Evolutionary conservation across 164 flowering plant species (phyloP).

Genomic region (Annona squamosa): DNA sequence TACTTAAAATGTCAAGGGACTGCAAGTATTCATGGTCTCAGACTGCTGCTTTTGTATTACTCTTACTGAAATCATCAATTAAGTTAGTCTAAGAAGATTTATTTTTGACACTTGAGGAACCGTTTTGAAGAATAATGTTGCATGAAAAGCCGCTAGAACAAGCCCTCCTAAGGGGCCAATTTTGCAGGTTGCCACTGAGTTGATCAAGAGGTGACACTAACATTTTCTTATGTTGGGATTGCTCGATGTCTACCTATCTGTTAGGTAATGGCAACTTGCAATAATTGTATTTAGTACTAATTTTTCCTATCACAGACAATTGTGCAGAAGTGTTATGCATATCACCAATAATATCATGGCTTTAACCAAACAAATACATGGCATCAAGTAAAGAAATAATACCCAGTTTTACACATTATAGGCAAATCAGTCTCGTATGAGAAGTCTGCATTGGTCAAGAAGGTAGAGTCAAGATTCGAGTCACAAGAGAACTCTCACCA

Average conservation of each 20-base stretch:
- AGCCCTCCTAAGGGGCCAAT: background rate
- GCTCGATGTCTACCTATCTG: too few species aligned
- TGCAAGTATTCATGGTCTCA: background rate
- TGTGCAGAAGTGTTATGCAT: background rate
- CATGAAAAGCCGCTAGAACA: background rate
- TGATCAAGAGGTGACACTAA: background rate
- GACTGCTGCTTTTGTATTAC: background rate
- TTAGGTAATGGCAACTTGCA: too few species aligned
- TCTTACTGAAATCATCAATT: background rate
- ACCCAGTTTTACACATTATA: too few species aligned
- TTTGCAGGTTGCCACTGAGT: background rate
- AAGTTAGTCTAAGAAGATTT: background rate
- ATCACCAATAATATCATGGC: background rate
- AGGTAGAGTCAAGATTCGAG: too few species aligned
- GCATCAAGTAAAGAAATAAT: too few species aligned
- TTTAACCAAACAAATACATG: too few species aligned
- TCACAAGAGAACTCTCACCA: too few species aligned
- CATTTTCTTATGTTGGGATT: background rate
- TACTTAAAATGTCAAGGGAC: background rate
- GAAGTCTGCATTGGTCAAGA: too few species aligned
- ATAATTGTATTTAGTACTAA: too few species aligned
- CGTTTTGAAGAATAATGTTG: background rate
- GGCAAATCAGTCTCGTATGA: too few species aligned
- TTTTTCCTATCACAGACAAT: background rate
- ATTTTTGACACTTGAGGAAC: too few species aligned